Percentiles rank a stretch among this genome's conserved stretches.
phyloP scores from a whole-genome alignment of 1,284 basidiomycete species.

The Hymenochaete sp. region DNA sequence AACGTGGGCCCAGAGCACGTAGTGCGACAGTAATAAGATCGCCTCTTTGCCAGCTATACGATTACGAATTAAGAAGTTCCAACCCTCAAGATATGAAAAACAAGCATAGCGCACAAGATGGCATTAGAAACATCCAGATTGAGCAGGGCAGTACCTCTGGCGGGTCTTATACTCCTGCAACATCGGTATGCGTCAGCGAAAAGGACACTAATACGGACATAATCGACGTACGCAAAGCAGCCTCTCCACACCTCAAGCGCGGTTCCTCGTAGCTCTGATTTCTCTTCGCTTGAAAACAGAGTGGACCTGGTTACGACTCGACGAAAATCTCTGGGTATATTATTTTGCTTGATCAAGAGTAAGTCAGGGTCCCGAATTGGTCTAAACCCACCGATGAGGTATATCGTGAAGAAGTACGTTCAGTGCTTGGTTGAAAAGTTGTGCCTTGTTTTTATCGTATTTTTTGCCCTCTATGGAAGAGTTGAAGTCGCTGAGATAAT shows the following conservation, averaged over 20 bases:
- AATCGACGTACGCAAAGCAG: conserved; percentile 9
- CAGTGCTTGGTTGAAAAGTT: not conserved
- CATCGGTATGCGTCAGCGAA: not conserved
- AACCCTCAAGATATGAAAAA: not conserved
- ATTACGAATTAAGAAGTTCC: not conserved
- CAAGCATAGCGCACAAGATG: conserved; percentile 5
- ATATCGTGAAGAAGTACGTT: conserved; percentile 9
- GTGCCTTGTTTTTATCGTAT: not conserved
- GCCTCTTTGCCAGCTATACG: conserved; percentile 6
- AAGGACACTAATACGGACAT: not conserved
- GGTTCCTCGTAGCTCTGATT: not conserved
- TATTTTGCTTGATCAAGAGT: not conserved
- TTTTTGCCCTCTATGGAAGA: not conserved
- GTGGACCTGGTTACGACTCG: conserved; percentile 4
- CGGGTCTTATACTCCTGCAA: conserved; percentile 8
- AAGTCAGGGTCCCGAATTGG: not conserved
- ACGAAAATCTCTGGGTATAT: not conserved
- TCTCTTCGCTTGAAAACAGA: not conserved
- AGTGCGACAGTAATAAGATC: conserved; percentile 2
- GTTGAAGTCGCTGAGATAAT: conserved; percentile 1
- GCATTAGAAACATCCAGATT: conserved; percentile 12
- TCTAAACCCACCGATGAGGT: not conserved
- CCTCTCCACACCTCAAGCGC: conserved; percentile 11
- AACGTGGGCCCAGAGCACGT: not conserved
- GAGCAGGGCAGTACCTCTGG: conserved; percentile 10